Evolutionary conservation across 1,284 basidiomycete genomes (phyloP).

Genomic region (Bondarzewia mesenterica): DNA sequence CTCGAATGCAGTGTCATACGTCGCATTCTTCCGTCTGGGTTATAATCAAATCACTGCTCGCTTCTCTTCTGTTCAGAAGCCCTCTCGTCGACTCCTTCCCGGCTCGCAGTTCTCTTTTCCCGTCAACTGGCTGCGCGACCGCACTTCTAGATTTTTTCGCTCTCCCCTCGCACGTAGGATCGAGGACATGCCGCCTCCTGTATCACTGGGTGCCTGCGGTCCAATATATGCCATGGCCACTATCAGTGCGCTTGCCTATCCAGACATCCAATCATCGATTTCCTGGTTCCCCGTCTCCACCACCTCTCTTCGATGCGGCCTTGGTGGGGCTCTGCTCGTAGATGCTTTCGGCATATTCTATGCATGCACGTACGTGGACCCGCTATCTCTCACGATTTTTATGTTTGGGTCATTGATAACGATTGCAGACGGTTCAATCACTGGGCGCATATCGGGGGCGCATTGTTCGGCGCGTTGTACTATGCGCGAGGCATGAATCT

Average conservation of each 20-base stretch:
- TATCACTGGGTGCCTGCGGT: constrained; percentile 78
- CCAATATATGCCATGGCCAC: constrained; percentile 78
- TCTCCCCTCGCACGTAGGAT: constrained; percentile 21
- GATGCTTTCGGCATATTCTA: constrained; percentile 71
- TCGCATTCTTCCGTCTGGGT: too few relatives aligned
- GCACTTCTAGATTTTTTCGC: constrained; percentile 52
- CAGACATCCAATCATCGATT: constrained; percentile 67
- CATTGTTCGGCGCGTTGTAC: constrained; percentile 64
- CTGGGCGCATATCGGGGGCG: constrained; percentile 76
- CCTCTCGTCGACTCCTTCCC: too few relatives aligned
- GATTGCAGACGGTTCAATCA: constrained; percentile 55
- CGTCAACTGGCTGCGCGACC: constrained; percentile 5
- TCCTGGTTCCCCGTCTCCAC: constrained; percentile 74
- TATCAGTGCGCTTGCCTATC: constrained; percentile 77
- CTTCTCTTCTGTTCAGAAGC: too few relatives aligned
- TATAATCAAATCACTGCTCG: too few relatives aligned
- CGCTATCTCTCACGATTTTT: too few relatives aligned
- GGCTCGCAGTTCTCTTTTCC: not conserved
- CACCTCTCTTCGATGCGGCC: constrained; percentile 72
- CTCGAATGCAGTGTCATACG: too few relatives aligned
- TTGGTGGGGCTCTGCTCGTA: constrained; percentile 61
- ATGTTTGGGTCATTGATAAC: not conserved
- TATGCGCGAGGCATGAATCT: constrained; percentile 42
- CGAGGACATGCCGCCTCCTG: constrained; percentile 37
- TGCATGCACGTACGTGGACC: constrained; percentile 83